phyloP scores from a whole-genome alignment of 1,139 yeast genomes.

The Protomyces arabidopsidicola region DNA sequence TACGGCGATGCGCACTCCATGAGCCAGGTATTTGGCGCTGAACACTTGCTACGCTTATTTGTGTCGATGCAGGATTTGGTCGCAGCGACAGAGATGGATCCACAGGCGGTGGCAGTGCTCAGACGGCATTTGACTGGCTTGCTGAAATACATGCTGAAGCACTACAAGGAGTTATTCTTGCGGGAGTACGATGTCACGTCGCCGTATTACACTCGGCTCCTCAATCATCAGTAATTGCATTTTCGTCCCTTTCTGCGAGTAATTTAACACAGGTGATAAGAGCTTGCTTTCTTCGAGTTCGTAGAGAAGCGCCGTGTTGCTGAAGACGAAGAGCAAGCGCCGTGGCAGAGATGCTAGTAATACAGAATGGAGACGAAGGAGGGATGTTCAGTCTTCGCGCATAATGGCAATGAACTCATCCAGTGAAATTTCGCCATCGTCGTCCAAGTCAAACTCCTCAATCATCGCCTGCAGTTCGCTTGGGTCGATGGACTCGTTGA shows the following conservation, averaged over 20 bases:
- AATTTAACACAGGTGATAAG: too few relatives aligned
- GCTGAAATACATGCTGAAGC: slow-evolving; percentile 41
- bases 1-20: slow-evolving; percentile 41
- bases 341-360: neutral
- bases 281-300: too few relatives aligned
- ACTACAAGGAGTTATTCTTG: slow-evolving; percentile 3
- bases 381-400: slow-evolving; percentile 22
- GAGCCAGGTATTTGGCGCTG: slow-evolving; percentile 60
- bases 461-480: slow-evolving; percentile 95
- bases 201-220: slow-evolving; percentile 14
- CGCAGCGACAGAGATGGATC: slow-evolving; percentile 75
- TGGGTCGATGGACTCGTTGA: slow-evolving; percentile 88
- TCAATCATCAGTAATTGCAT: slow-evolving; percentile 5
- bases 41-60: slow-evolving; percentile 34
- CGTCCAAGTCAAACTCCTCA: slow-evolving; percentile 94
- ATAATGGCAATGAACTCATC: slow-evolving; percentile 82
- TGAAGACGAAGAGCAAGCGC: too few relatives aligned
- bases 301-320: too few relatives aligned
- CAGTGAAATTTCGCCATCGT: slow-evolving; percentile 82
- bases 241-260: too few relatives aligned
- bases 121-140: slow-evolving; percentile 54
- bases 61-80: slow-evolving; percentile 74
- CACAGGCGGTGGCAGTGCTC: slow-evolving; percentile 58
- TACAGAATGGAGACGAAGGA: neutral
- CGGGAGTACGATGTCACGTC: slow-evolving; percentile 15